phyloP scores from a whole-genome alignment of 2,329 filamentous ascomycete species.

The Cyphellophora attinorum region DNA sequence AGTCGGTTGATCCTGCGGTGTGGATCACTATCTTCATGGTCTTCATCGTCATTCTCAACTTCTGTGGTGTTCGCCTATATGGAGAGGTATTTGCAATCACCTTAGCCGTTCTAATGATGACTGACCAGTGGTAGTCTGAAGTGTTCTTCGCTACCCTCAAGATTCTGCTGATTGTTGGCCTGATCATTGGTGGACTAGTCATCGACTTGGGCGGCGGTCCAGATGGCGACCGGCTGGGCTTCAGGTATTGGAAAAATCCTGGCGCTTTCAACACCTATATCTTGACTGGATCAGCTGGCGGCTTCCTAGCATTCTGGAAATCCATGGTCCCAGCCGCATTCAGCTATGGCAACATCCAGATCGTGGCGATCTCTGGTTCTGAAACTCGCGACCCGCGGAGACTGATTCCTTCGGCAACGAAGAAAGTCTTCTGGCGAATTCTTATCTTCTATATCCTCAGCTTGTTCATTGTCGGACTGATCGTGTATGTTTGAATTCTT shows the following conservation, averaged over 20 bases:
- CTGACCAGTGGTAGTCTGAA: slow-evolving; percentile 59
- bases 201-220: slow-evolving; percentile 76
- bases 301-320: slow-evolving; percentile 62
- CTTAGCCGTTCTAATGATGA: too few species aligned
- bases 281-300: slow-evolving; percentile 53
- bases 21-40: slow-evolving; percentile 33
- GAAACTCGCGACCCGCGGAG: slow-evolving; percentile 60
- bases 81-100: too few species aligned
- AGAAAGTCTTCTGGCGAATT: slow-evolving; percentile 68
- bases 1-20: slow-evolving; percentile 30
- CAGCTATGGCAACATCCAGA: slow-evolving; percentile 54
- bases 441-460: slow-evolving; percentile 67
- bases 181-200: slow-evolving; percentile 67
- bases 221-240: slow-evolving; percentile 58
- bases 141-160: slow-evolving; percentile 63
- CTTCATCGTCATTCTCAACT: slow-evolving; percentile 48
- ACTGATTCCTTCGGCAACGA: slow-evolving; percentile 64
- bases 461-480: too few species aligned
- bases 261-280: slow-evolving; percentile 60
- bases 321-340: slow-evolving; percentile 61
- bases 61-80: slow-evolving; percentile 53
- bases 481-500: too few species aligned
- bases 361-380: slow-evolving; percentile 49
- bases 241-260: slow-evolving; percentile 53
- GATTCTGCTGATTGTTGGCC: slow-evolving; percentile 56